Conservation (phyloP, 495 filamentous ascomycete species). For the Cercophora sp. region DNA sequence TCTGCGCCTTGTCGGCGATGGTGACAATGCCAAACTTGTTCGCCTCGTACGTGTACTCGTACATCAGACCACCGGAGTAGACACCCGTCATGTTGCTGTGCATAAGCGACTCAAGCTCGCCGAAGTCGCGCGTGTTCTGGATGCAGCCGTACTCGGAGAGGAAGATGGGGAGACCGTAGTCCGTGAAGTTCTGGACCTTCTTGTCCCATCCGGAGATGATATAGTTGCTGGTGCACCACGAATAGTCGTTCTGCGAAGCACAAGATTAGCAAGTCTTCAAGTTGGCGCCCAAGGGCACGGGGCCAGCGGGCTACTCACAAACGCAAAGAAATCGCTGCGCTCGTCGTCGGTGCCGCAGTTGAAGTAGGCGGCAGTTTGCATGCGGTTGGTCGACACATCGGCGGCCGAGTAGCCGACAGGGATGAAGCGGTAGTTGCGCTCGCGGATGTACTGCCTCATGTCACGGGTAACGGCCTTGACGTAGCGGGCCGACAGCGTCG, state of each 20-base stretch:
- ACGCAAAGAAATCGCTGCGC: constrained; percentile 93
- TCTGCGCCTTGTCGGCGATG: constrained; percentile 53
- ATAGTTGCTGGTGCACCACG: constrained; percentile 91
- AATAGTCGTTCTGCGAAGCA: constrained; percentile 78
- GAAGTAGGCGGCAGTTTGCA: constrained; percentile 89
- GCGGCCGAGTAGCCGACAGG: constrained; percentile 94
- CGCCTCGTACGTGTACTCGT: constrained; percentile 85
- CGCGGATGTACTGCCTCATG: constrained; percentile 80
- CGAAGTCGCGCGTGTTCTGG: constrained; percentile 72
- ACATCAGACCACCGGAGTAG: constrained; percentile 95
- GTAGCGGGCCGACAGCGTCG: constrained; percentile 72
- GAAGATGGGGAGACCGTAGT: constrained; percentile 92
- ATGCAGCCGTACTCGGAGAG: constrained; percentile 93
- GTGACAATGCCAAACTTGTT: constrained; percentile 77
- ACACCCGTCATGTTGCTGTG: constrained; percentile 78
- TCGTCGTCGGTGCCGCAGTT: constrained; percentile 89
- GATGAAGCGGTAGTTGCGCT: constrained; percentile 68
- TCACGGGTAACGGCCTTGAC: constrained; percentile 95
- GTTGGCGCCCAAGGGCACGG: neutral
- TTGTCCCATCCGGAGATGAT: constrained; percentile 76
- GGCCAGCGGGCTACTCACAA: constrained; percentile 40
- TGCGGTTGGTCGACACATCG: constrained; percentile 80
- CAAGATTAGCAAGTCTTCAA: neutral
- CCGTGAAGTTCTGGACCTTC: constrained; percentile 86
- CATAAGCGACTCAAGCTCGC: constrained; percentile 80